These are phyloP conservation scores for Fusarium euwallaceae DNA, from an alignment of 2,329 filamentous ascomycete genomes.

Conservation along the genomic window DNA sequence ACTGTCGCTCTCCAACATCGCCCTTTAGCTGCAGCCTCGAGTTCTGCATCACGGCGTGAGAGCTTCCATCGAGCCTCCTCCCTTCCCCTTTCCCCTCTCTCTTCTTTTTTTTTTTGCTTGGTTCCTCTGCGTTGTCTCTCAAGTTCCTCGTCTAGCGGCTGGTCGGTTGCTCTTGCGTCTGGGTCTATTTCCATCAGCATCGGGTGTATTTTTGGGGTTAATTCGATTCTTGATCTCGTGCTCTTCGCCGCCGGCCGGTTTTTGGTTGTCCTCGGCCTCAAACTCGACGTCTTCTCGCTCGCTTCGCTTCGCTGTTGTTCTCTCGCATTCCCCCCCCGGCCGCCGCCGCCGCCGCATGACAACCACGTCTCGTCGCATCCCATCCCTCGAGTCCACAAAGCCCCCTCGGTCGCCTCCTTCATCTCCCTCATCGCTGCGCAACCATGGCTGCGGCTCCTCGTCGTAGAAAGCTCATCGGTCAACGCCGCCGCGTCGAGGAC, in stretches of 20 bases:
- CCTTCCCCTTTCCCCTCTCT: conserved; percentile 30
- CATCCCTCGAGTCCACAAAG: conserved; percentile 46
- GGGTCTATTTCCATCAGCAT: conserved; percentile 36
- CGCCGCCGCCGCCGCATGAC: conserved; percentile 48
- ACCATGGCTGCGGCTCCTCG: conserved; percentile 59
- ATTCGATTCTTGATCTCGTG: conserved; percentile 39
- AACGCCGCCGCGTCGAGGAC: conserved; percentile 76
- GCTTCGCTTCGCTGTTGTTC: conserved; percentile 27
- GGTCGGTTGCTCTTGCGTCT: conserved; percentile 41
- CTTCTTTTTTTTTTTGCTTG: conserved; percentile 27
- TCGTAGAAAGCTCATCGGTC: conserved; percentile 75
- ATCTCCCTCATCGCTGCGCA: conserved; percentile 46
- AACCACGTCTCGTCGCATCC: conserved; percentile 43
- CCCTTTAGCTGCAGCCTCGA: conserved; percentile 35
- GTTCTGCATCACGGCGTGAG: conserved; percentile 42
- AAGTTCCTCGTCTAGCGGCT: conserved; percentile 44
- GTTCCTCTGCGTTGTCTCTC: conserved; percentile 30
- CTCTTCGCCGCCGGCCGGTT: conserved; percentile 47
- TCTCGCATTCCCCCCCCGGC: conserved; percentile 30
- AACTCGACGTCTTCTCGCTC: conserved; percentile 30
- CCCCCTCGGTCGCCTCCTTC: conserved; percentile 48
- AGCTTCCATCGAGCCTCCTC: conserved; percentile 40
- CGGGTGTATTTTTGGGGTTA: conserved; percentile 29
- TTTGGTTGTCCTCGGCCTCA: conserved; percentile 35
- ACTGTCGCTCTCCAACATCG: conserved; percentile 38